Evolutionary conservation across 225 moss, liverwort and hornwort species (phyloP).

Genomic region (Sphagnum tenellum): DNA sequence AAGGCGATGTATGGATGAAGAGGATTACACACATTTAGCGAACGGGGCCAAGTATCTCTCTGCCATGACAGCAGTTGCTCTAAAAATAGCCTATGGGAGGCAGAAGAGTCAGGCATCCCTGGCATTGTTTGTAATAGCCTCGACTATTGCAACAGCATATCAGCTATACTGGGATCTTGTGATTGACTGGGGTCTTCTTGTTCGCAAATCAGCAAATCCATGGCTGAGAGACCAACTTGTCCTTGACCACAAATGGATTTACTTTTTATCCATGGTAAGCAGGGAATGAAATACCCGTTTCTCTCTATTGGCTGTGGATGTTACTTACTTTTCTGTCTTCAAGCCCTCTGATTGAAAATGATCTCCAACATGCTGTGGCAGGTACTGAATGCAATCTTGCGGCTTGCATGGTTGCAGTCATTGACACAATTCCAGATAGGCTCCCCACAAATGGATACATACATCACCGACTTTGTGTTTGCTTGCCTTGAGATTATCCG

Average conservation of each 20-base stretch:
- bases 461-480: constrained; percentile 25
- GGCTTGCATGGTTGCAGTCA: constrained; percentile 40
- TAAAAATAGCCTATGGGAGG: constrained; percentile 19
- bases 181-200: constrained; percentile 79
- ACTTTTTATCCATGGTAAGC: constrained; percentile 77
- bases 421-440: constrained; percentile 26
- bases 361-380: constrained; percentile 3
- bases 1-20: constrained; percentile 61
- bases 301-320: background rate
- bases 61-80: constrained; percentile 50
- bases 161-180: constrained; percentile 83
- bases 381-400: constrained; percentile 27
- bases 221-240: constrained; percentile 78
- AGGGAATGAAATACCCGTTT: background rate
- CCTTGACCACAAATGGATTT: constrained; percentile 60
- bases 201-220: constrained; percentile 42
- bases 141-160: constrained; percentile 49
- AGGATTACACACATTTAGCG: constrained; percentile 35
- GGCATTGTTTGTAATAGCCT: constrained; percentile 32
- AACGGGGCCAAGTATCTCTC: constrained; percentile 77
- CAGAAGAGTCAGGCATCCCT: constrained; percentile 31
- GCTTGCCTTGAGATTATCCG: constrained; percentile 65
- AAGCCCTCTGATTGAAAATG: background rate
- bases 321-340: background rate
- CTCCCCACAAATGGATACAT: constrained; percentile 12